A percentile compares a stretch with the other conserved stretches of the same genome.
These are phyloP conservation scores for Cryphonectria nitschkei DNA, from an alignment of 2,329 filamentous ascomycete genomes.

Conservation along the genomic window DNA sequence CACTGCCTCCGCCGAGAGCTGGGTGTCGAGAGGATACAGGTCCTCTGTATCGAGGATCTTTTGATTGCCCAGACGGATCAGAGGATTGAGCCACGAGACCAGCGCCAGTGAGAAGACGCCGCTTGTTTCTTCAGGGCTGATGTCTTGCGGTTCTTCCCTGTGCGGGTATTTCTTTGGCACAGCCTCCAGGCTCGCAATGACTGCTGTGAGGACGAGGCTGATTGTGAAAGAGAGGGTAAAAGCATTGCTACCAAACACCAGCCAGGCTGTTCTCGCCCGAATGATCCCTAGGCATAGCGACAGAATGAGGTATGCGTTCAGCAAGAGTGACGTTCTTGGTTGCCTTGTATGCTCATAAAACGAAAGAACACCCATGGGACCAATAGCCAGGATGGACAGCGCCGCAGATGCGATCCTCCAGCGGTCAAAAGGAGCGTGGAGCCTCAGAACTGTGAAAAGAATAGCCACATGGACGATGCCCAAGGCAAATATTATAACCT, in stretches of 20 bases:
- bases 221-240: constrained; percentile 28
- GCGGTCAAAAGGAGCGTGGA: not conserved
- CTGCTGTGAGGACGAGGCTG: constrained; percentile 34
- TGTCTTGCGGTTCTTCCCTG: not conserved
- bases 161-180: constrained; percentile 1
- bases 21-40: constrained; percentile 29
- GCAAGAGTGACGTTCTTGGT: constrained; percentile 45
- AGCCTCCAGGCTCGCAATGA: constrained; percentile 38
- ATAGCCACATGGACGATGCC: constrained; percentile 5
- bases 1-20: constrained; percentile 31
- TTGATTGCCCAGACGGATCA: constrained; percentile 23
- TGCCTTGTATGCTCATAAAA: constrained; percentile 38
- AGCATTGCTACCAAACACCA: constrained; percentile 29
- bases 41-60: constrained; percentile 20
- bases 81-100: constrained; percentile 28
- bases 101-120: constrained; percentile 33
- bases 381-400: constrained; percentile 32
- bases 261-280: constrained; percentile 47
- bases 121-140: constrained; percentile 29
- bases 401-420: constrained; percentile 30
- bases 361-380: constrained; percentile 39
- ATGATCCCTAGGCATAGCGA: constrained; percentile 48
- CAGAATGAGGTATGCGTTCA: constrained; percentile 46
- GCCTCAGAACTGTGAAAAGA: not conserved
- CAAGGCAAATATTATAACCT: constrained; percentile 2